Evolutionary conservation across 306 rosid species (phyloP).

Genomic region (Quercus mongolica): DNA sequence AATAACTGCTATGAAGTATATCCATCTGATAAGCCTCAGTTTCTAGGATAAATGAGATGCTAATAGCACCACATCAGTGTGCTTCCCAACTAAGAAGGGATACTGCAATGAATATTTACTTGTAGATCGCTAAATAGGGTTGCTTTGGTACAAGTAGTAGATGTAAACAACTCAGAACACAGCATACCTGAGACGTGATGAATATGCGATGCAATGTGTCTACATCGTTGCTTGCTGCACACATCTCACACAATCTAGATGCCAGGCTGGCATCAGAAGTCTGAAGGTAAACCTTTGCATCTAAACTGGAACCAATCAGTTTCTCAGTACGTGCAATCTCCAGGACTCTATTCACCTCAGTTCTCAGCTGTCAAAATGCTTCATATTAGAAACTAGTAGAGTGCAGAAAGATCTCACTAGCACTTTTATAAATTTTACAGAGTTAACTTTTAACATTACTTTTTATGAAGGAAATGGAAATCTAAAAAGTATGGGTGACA

Average conservation of each 20-base stretch:
- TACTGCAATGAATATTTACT: background rate
- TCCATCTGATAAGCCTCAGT: background rate
- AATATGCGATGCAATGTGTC: conserved; percentile 69
- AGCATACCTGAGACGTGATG: conserved; percentile 87
- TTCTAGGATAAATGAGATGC: background rate
- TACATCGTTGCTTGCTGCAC: conserved; percentile 56
- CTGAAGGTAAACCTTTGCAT: conserved; percentile 78
- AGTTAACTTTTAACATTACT: background rate
- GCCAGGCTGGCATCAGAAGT: conserved; percentile 54
- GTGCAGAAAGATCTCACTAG: background rate
- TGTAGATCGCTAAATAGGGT: background rate
- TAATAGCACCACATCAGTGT: background rate
- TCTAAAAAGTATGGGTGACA: background rate
- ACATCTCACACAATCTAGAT: conserved; percentile 60
- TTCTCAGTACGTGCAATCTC: conserved; percentile 80
- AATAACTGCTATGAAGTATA: background rate
- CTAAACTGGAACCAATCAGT: conserved; percentile 88
- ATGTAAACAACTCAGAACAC: background rate
- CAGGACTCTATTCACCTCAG: conserved; percentile 87
- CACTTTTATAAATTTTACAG: background rate
- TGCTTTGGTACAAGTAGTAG: background rate
- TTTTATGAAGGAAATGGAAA: background rate
- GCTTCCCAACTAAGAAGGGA: background rate
- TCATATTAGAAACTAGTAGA: conserved; percentile 22
- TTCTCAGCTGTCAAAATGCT: conserved; percentile 61